These are phyloP conservation scores for Amoebophrya sp. DNA, from an alignment of 169 alveolate genomes.

Conservation along the genomic window DNA sequence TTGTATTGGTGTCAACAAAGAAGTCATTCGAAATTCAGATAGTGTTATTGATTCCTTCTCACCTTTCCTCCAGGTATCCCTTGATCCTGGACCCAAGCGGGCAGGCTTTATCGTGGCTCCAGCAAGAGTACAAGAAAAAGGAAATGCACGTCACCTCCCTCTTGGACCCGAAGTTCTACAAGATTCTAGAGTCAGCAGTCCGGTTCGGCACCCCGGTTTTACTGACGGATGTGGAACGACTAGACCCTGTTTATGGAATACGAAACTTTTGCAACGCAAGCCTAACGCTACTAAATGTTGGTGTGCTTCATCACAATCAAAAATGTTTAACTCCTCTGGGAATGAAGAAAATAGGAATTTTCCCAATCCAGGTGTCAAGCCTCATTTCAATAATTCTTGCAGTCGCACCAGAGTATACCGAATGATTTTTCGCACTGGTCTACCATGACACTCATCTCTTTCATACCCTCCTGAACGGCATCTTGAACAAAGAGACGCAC, in stretches of 20 bases:
- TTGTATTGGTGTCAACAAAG: too few relatives aligned
- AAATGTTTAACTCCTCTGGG: too few relatives aligned
- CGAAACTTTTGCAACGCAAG: background rate
- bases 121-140: background rate
- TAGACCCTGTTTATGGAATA: slow-evolving; percentile 55
- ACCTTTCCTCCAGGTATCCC: slow-evolving; percentile 84
- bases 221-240: slow-evolving; percentile 89
- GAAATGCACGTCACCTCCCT: background rate
- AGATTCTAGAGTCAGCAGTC: slow-evolving; percentile 81
- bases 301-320: too few relatives aligned
- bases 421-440: too few relatives aligned
- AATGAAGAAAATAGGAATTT: too few relatives aligned
- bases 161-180: slow-evolving; percentile 61
- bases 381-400: too few relatives aligned
- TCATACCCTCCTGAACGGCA: slow-evolving; percentile 84
- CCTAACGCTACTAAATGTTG: too few relatives aligned
- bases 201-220: slow-evolving; percentile 90
- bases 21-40: too few relatives aligned
- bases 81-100: slow-evolving; percentile 93
- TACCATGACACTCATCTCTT: too few relatives aligned
- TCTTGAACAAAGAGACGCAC: slow-evolving; percentile 89
- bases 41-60: slow-evolving; percentile 31
- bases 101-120: slow-evolving; percentile 72
- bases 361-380: too few relatives aligned
- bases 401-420: too few relatives aligned